Evolutionary conservation across 2,329 filamentous ascomycete species (phyloP).

Genomic region (Ophiostoma piceae): DNA sequence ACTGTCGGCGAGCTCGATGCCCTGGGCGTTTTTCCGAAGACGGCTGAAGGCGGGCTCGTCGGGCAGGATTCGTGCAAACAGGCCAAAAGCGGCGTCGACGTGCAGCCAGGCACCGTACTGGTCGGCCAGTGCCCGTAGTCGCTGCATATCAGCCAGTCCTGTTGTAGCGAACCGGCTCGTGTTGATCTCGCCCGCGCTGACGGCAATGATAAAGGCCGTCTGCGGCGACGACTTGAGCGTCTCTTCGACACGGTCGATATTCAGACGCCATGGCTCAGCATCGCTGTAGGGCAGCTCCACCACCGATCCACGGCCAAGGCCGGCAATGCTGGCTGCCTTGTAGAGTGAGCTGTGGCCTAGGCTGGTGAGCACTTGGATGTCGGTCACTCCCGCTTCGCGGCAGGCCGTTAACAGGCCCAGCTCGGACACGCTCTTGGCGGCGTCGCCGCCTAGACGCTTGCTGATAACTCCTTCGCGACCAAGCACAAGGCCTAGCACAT

Average conservation of each 20-base stretch:
- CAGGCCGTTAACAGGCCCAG: slow-evolving; percentile 65
- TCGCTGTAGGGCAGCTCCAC: slow-evolving; percentile 51
- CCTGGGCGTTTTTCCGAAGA: slow-evolving; percentile 49
- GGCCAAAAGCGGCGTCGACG: slow-evolving; percentile 77
- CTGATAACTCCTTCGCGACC: slow-evolving; percentile 59
- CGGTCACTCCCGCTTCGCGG: slow-evolving; percentile 54
- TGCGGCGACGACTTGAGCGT: slow-evolving; percentile 44
- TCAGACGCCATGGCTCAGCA: slow-evolving; percentile 61
- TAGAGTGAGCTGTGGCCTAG: slow-evolving; percentile 76
- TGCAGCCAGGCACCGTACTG: slow-evolving; percentile 78
- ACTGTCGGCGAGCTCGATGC: slow-evolving; percentile 77
- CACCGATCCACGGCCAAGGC: slow-evolving; percentile 66
- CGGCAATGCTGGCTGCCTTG: slow-evolving; percentile 78
- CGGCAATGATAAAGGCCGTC: slow-evolving; percentile 61
- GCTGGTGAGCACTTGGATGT: slow-evolving; percentile 73
- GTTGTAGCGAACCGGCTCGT: slow-evolving; percentile 72
- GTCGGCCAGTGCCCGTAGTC: slow-evolving; percentile 65
- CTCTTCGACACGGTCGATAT: slow-evolving; percentile 59
- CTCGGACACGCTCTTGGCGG: slow-evolving; percentile 51
- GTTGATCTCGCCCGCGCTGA: slow-evolving; percentile 89
- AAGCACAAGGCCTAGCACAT: slow-evolving; percentile 69
- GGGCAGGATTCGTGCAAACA: slow-evolving; percentile 67
- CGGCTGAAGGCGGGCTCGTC: slow-evolving; percentile 50
- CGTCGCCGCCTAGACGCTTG: background rate
- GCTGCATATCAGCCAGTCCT: slow-evolving; percentile 52